Evolutionary conservation across 2,329 filamentous ascomycete genomes (phyloP).

Genomic region (Penicillium capsulatum): DNA sequence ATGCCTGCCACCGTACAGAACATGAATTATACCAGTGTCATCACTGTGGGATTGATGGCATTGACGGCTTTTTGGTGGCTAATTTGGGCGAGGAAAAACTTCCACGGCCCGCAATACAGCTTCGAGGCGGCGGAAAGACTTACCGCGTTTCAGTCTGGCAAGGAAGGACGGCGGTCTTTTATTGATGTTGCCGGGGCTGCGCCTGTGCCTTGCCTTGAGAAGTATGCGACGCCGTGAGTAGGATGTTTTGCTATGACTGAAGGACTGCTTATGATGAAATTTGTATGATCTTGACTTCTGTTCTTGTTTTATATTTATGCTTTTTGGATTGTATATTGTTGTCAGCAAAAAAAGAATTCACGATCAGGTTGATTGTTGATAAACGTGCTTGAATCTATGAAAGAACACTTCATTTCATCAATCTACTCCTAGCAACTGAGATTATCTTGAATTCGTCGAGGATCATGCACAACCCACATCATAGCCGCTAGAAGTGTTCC

Average conservation of each 20-base stretch:
- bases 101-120: slow-evolving; percentile 40
- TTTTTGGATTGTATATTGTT: neutral
- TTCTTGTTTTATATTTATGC: neutral
- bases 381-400: no score
- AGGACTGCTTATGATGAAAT: neutral
- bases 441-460: slow-evolving; percentile 13
- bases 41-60: slow-evolving; percentile 34
- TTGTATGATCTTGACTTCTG: no score
- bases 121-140: slow-evolving; percentile 48
- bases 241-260: neutral
- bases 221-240: slow-evolving; percentile 1
- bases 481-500: neutral
- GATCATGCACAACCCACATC: slow-evolving; percentile 3
- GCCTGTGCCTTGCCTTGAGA: slow-evolving; percentile 1
- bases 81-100: slow-evolving; percentile 26
- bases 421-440: neutral
- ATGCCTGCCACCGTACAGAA: slow-evolving; percentile 44
- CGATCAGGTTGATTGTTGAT: no score
- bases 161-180: slow-evolving; percentile 6
- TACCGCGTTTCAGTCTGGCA: slow-evolving; percentile 5
- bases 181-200: slow-evolving; percentile 3
- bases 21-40: slow-evolving; percentile 53
- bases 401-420: no score
- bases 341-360: no score
- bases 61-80: slow-evolving; percentile 37